Conservation (phyloP, 2,329 filamentous ascomycete species). For the Dothistroma pini region DNA sequence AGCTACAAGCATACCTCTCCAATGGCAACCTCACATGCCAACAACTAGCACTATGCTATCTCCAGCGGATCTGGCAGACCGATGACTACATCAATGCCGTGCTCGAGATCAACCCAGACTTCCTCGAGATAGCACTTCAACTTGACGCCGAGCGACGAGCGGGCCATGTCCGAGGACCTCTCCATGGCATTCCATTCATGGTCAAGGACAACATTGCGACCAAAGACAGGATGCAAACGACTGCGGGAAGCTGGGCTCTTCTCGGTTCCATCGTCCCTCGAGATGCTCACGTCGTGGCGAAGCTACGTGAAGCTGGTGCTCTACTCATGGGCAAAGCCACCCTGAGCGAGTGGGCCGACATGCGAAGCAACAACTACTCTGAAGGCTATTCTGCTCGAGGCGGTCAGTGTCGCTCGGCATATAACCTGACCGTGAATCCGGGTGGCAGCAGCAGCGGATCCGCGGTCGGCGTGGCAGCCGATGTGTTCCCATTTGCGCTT, state of each 20-base stretch:
- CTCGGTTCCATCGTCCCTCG: constrained; percentile 62
- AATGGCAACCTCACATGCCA: constrained; percentile 55
- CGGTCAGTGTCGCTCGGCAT: constrained; percentile 62
- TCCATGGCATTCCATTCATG: constrained; percentile 72
- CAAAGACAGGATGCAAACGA: constrained; percentile 69
- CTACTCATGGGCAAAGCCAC: constrained; percentile 68
- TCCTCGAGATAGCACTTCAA: constrained; percentile 56
- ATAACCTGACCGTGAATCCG: constrained; percentile 65
- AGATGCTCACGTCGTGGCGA: constrained; percentile 62
- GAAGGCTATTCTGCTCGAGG: constrained; percentile 64
- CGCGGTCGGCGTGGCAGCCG: constrained; percentile 61
- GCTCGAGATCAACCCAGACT: constrained; percentile 66
- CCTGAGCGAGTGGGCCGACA: constrained; percentile 70
- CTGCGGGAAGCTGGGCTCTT: constrained; percentile 65
- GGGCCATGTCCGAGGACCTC: constrained; percentile 58
- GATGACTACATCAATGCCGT: constrained; percentile 60
- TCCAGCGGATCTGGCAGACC: constrained; percentile 58
- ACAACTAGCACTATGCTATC: constrained; percentile 60
- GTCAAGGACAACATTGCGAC: constrained; percentile 71
- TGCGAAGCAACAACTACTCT: constrained; percentile 64
- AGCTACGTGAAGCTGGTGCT: constrained; percentile 62
- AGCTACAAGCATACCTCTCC: constrained; percentile 59
- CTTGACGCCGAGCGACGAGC: constrained; percentile 58
- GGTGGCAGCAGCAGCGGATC: constrained; percentile 67
- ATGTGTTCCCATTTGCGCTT: constrained; percentile 60